Base-by-base conservation (phyloP, 177 flowering plant genomes). In the Telopea speciosissima region DNA sequence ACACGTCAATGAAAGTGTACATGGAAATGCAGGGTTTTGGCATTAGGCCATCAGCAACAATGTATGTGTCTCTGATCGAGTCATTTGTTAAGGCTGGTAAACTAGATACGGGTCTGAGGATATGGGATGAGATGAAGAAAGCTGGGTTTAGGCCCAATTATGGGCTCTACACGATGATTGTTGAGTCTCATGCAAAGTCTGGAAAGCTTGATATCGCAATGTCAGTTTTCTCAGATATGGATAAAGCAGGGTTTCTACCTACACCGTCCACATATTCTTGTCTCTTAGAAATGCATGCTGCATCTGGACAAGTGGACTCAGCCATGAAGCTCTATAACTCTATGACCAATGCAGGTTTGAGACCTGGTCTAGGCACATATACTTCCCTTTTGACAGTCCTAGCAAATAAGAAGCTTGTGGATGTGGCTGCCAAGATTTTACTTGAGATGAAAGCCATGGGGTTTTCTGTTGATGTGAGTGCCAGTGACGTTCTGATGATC, bases 101-200 rank as follows among this genome's bases (percentile, higher is more conserved):
- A 79, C 80, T 95, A 33, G 99, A 95, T 2, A 72, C 87, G 22
- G 97, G 90, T 59, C 76, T 83, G 63, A 83, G 77, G 79, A 86
- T 95, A 25, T 95, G 99, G 99, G 96, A 89, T 80, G 99, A 95
- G 80, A 93, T 95, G 99, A 93, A 86, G 79, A 88, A 77, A 69
- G 82, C 93, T 8, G 88, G 99, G 14, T 89, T 88, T 64, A 84
- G 96, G 84, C 99, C 99, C 26, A 95, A 95, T 75, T 95, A 84
- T 81, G 98, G 92, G 33, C 78, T 95, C 69, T 90, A 90, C 74
- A 91, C 99, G 0, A 66, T 91, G 88, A 83, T 95, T 54, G 87
- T 91, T 23, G 99, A 95, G 78, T 84, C 97, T 52, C 97, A 92
- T 83, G 99, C 99, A n/a, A 95, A 95, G 78, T 93, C 98, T 17